Evolutionary conservation across 805 yeast species (phyloP).

Genomic region (Candida ulmi): DNA sequence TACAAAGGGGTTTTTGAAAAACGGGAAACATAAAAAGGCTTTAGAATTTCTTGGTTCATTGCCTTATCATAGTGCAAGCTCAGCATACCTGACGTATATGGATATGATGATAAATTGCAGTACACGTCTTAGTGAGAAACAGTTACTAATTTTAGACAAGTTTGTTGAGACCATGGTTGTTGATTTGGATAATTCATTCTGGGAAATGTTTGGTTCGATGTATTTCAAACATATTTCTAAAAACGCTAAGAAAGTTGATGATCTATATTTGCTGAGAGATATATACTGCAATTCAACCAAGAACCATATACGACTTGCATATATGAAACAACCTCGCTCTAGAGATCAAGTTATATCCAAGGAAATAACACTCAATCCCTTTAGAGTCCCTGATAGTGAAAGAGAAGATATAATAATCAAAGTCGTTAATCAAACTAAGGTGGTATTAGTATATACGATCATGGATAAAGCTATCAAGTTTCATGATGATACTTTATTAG

Average conservation of each 20-base stretch:
- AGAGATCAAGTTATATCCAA: conserved; percentile 1
- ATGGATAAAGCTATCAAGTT: conserved; percentile 11
- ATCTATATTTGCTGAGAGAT: conserved; percentile 5
- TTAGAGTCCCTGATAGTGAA: conserved; percentile 3
- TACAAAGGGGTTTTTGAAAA: conserved; percentile 12
- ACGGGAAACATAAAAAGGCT: conserved; percentile 6
- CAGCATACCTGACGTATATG: conserved; percentile 10
- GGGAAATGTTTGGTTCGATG: conserved; percentile 17
- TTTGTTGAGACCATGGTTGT: conserved; percentile 8
- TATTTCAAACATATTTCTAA: conserved; percentile 15
- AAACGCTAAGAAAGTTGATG: conserved; percentile 1
- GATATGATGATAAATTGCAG: conserved; percentile 8
- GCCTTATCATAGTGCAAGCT: not conserved
- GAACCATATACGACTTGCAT: conserved; percentile 8
- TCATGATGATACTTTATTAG: conserved; percentile 2
- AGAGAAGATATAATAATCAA: conserved; percentile 6
- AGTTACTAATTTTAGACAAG: conserved; percentile 12
- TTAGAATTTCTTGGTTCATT: conserved; percentile 4
- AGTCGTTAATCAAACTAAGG: conserved; percentile 8
- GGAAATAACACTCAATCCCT: conserved; percentile 15
- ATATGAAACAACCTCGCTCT: conserved; percentile 2
- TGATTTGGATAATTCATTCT: conserved; percentile 7
- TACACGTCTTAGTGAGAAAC: conserved; percentile 8
- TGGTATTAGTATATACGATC: conserved; percentile 16
- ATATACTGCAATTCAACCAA: conserved; percentile 13